phyloP scores from a whole-genome alignment of 2,329 filamentous ascomycete genomes.

The Neopestalotiopsis sp. region DNA sequence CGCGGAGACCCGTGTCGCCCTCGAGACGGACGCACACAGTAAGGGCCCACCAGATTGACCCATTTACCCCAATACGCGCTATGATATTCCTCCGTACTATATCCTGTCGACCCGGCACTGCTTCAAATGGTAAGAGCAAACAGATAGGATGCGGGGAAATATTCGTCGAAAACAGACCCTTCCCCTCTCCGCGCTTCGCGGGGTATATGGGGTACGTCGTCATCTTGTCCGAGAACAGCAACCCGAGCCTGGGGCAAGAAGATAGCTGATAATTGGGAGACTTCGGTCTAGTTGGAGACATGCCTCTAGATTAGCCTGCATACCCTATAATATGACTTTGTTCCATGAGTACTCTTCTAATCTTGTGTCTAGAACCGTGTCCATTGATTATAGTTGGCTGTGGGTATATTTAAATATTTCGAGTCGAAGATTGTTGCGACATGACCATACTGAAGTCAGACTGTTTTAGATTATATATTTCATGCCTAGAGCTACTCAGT shows the following conservation, averaged over 20 bases:
- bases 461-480: too few species aligned
- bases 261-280: background rate
- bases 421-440: too few species aligned
- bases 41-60: background rate
- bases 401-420: too few species aligned
- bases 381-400: too few species aligned
- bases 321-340: too few species aligned
- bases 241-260: background rate
- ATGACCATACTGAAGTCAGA: too few species aligned
- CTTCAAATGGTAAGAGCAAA: background rate
- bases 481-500: too few species aligned
- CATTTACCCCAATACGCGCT: background rate
- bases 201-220: background rate
- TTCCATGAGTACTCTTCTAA: too few species aligned
- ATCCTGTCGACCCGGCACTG: background rate
- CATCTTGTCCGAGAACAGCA: background rate
- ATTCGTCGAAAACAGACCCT: background rate
- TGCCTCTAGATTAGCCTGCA: too few species aligned
- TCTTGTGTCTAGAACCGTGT: too few species aligned
- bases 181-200: background rate
- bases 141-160: background rate
- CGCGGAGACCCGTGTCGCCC: background rate
- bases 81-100: background rate
- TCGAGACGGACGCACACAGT: background rate
- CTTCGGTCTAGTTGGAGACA: background rate